Conservation (phyloP, 768 basidiomycete genomes). For the Lentinula boryana region DNA sequence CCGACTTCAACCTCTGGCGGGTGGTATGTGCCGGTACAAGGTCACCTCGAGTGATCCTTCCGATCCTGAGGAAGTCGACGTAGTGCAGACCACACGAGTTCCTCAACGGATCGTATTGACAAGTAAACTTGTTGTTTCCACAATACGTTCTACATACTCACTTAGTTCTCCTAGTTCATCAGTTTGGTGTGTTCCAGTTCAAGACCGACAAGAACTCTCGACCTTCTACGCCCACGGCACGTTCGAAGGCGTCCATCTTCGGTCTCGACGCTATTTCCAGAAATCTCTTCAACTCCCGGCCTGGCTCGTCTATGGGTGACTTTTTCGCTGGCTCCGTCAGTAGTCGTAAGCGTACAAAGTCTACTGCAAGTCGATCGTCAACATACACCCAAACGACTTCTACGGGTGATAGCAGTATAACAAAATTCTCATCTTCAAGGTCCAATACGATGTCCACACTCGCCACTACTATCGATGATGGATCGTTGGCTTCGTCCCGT, state of each 20-base stretch:
- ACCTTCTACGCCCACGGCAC: constrained; percentile 83
- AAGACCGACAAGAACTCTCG: constrained; percentile 64
- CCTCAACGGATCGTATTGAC: constrained; percentile 73
- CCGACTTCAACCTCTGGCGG: constrained; percentile 77
- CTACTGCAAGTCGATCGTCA: constrained; percentile 67
- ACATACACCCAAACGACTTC: constrained; percentile 65
- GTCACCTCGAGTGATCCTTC: constrained; percentile 69
- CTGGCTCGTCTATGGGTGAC: constrained; percentile 66
- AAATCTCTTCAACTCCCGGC: constrained; percentile 73
- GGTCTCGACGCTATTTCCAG: constrained; percentile 86
- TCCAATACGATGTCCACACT: constrained; percentile 62
- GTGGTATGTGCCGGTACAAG: constrained; percentile 73
- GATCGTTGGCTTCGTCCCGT: constrained; percentile 42
- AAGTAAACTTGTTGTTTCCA: constrained; percentile 44
- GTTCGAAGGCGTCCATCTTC: constrained; percentile 80
- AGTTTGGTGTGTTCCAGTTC: constrained; percentile 87
- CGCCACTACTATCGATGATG: constrained; percentile 66
- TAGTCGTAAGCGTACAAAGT: constrained; percentile 63
- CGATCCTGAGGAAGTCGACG: constrained; percentile 76
- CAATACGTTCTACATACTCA: background rate
- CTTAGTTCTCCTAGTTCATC: constrained; percentile 56
- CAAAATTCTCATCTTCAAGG: constrained; percentile 61
- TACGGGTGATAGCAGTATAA: constrained; percentile 60
- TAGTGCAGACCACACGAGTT: constrained; percentile 73
- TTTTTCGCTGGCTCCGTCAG: constrained; percentile 71